Evolutionary conservation across 2,329 filamentous ascomycete species (phyloP), one percentile per base, ranked within the genome.

Genomic region (Thermoascus crustaceus): DNA sequence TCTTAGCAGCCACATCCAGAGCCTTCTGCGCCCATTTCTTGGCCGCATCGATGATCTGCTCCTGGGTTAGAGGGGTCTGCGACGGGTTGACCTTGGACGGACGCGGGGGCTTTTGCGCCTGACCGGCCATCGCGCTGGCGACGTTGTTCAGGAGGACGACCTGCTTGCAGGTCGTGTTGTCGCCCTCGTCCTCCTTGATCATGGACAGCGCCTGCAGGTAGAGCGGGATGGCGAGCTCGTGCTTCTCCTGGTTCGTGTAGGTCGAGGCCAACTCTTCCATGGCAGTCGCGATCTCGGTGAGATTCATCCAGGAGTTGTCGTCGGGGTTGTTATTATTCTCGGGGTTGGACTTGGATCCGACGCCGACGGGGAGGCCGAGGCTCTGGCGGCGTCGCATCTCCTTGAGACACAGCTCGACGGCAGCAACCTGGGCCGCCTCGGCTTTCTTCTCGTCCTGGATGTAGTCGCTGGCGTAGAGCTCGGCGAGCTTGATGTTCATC

Each of bases 141-240:
- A 69, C 72, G 54, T 69, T 82, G 72, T 93, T 54, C 21, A 66
- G 44, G 9, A 95, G 68, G 9, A 88, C 72, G 18, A 85, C 82
- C 33, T 82, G 78, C 56, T 94, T 87, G 56, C 88, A 95, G 19
- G 68, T 73, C 16, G 66, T 68, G 1, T 64, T 63, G 3, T 47
- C 41, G 17, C 54, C 54, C 32, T 66, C 60, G 4, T 57, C 57
- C 16, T 47, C 45, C 7, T 76, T 71, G 55, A 76, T 80, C 30
- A 91, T 63, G 11, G 79, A 73, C 21, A 94, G 69, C 4, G 88
- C 85, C 53, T 93, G 86, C 49, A 95, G 76, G 57, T 88, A 94
- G 19, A 95, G 70, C 3, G 88, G 87, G 14, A 88, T 75, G 4
- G 88, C 82, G 2, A 95, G 77, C 47, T 89, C 84, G 52, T 86